phyloP scores from a whole-genome alignment of 139 green algal species.

The Chloropicon primus region DNA sequence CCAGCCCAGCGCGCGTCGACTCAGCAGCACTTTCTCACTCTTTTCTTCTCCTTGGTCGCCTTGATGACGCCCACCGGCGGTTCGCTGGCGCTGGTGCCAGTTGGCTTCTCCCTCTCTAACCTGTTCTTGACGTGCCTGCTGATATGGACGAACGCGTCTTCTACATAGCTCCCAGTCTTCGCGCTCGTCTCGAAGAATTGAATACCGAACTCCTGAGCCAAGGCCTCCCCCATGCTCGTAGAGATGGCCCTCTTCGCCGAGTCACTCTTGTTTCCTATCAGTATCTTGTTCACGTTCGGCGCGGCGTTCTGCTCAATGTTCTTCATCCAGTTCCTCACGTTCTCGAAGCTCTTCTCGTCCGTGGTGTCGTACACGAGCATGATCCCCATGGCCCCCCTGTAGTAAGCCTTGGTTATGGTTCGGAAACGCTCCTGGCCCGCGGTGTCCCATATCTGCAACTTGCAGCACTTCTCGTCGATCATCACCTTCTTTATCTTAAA shows the following conservation, averaged over 20 bases:
- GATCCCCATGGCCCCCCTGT: constrained; percentile 90
- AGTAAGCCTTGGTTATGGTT: constrained; percentile 94
- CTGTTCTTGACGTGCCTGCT: constrained; percentile 1
- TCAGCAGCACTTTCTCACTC: not conserved
- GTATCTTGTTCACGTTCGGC: constrained; percentile 85
- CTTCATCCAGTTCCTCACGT: constrained; percentile 95
- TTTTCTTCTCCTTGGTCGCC: not conserved
- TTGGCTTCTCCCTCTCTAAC: not conserved
- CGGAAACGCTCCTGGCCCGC: constrained; percentile 94
- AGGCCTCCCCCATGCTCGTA: constrained; percentile 48
- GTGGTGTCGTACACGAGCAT: constrained; percentile 95
- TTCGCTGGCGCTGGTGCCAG: not conserved
- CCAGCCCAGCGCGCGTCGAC: not conserved
- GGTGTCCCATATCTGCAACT: constrained; percentile 99
- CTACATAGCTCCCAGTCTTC: constrained; percentile 65
- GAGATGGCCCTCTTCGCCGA: constrained; percentile 34
- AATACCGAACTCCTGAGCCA: constrained; percentile 84
- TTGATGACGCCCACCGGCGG: not conserved
- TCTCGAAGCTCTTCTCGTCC: constrained; percentile 88
- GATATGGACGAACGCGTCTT: constrained; percentile 32
- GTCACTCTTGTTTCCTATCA: constrained; percentile 56
- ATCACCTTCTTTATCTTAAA: constrained; percentile 97
- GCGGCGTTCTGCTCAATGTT: constrained; percentile 95
- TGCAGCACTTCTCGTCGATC: constrained; percentile 83
- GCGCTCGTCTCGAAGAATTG: constrained; percentile 85